phyloP scores from a whole-genome alignment of 2,329 filamentous ascomycete species.

The Ophiocordyceps polyrhachis-furcata region DNA sequence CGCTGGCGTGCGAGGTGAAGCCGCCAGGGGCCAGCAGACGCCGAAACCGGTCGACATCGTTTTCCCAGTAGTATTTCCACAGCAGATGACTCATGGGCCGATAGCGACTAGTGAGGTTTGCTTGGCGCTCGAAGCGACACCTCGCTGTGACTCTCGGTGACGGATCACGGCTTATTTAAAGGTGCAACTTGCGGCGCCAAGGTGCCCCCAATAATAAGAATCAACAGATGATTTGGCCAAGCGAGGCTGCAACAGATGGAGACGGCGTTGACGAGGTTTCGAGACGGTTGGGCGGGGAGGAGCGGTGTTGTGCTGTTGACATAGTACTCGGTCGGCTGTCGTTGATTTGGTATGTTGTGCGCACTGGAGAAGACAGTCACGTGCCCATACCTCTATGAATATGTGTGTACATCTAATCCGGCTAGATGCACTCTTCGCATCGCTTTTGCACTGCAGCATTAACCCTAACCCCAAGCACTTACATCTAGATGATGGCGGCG shows the following conservation, averaged over 20 bases:
- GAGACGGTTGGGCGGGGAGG: background rate
- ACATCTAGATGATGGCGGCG: too few species aligned
- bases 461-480: too few species aligned
- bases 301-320: background rate
- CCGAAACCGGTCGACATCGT: conserved; percentile 92
- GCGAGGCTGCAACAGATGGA: background rate
- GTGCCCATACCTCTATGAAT: too few species aligned
- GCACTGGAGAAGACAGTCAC: too few species aligned
- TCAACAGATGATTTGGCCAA: background rate
- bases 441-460: too few species aligned
- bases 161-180: conserved; percentile 87
- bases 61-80: conserved; percentile 93
- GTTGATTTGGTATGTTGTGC: too few species aligned
- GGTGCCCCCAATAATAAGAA: conserved; percentile 1
- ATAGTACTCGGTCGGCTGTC: background rate
- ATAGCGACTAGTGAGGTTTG: conserved; percentile 5
- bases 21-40: conserved; percentile 62
- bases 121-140: conserved; percentile 43
- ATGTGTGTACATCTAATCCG: too few species aligned
- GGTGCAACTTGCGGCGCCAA: conserved; percentile 30
- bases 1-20: conserved; percentile 30
- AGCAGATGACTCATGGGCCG: conserved; percentile 80
- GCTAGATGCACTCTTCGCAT: too few species aligned
- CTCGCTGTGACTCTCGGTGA: conserved; percentile 66
- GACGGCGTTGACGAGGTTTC: background rate